Evolutionary conservation across 805 yeast genomes (phyloP), one percentile per base, ranked within the genome.

Genomic region (Ogataea zsoltii): DNA sequence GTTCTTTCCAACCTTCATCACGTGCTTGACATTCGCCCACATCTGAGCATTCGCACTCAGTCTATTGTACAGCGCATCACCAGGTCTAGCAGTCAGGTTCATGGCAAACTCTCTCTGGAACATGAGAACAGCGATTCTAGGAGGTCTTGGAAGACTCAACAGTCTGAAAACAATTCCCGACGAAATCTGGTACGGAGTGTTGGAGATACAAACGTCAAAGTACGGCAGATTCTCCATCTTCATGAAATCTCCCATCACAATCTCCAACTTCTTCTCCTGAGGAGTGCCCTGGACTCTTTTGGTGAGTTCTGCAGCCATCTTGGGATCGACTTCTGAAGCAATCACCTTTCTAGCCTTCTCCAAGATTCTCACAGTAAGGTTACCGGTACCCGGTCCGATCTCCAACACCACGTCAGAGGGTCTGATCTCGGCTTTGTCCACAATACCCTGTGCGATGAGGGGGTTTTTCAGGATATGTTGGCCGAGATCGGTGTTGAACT

Each of bases 331-430:
- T 71, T 94, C 99, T 43, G 88, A 94, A 0, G 98, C 99, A 38
- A 88, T 79, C n/a, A 92, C 97, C 57, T 88, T 90, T 46, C 88
- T 76, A 0, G 97, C 98, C 65, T 90, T 85, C 57, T 92, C 97
- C 44, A 94, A 68, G 30, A 94, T 94, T 50, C 95, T 76, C 30
- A 92, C 96, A 0, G 99, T 94, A 69, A 94, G 75, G 61, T 94
- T 94, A 72, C 99, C 99, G 0, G 99, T 94, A 80, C 99, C 99
- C 2, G 99, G 99, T 59, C 99, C 99, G 42, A 94, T 96, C 71
- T 94, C 99, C 33, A 94, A 73, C 1, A 94, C 98, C 7, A 82
- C 81, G 62, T 94, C 99, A 25, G 95, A 84, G 2, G 98, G 97
- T 58, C 82, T 85, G 44, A 94, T 85, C 31, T 82, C 85, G 1